Evolutionary conservation across 1,284 basidiomycete genomes (phyloP).

Genomic region (Sporisorium scitamineum): DNA sequence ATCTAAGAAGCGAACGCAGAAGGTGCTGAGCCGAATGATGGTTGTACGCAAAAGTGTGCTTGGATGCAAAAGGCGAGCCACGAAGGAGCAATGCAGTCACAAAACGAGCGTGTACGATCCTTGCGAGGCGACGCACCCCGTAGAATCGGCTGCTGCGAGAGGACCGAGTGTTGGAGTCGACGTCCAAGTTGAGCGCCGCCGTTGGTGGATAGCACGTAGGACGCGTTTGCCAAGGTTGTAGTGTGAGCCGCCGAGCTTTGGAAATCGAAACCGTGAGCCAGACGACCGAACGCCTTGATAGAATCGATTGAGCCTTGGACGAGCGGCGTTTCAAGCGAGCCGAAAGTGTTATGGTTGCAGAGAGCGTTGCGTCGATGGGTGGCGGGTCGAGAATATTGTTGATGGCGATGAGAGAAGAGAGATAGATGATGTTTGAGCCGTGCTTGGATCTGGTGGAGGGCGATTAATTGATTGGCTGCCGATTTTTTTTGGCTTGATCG

Average conservation of each 20-base stretch:
- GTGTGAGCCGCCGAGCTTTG: slow-evolving; percentile 4
- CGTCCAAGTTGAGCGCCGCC: neutral
- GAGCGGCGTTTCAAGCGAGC: neutral
- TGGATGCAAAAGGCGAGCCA: slow-evolving; percentile 3
- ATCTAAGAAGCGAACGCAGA: neutral
- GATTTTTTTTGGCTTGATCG: slow-evolving; percentile 11
- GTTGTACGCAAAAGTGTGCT: neutral
- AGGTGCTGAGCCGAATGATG: neutral
- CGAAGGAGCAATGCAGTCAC: slow-evolving; percentile 2
- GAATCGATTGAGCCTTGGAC: too few relatives aligned
- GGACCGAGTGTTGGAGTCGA: neutral
- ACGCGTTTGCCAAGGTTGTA: slow-evolving; percentile 6
- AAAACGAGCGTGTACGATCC: neutral
- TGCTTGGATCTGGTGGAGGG: slow-evolving; percentile 17
- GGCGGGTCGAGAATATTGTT: neutral
- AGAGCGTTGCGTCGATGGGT: neutral
- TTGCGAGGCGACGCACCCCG: neutral
- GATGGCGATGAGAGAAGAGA: slow-evolving; percentile 2
- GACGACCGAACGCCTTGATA: neutral
- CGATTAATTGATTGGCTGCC: slow-evolving; percentile 26
- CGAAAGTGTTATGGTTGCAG: too few relatives aligned
- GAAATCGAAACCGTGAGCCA: neutral
- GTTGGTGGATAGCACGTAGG: slow-evolving; percentile 6
- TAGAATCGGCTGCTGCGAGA: neutral
- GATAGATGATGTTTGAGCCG: slow-evolving; percentile 6